Base-by-base conservation (phyloP, 176 grass and related monocot genomes). In the Alloteropsis semialata region DNA sequence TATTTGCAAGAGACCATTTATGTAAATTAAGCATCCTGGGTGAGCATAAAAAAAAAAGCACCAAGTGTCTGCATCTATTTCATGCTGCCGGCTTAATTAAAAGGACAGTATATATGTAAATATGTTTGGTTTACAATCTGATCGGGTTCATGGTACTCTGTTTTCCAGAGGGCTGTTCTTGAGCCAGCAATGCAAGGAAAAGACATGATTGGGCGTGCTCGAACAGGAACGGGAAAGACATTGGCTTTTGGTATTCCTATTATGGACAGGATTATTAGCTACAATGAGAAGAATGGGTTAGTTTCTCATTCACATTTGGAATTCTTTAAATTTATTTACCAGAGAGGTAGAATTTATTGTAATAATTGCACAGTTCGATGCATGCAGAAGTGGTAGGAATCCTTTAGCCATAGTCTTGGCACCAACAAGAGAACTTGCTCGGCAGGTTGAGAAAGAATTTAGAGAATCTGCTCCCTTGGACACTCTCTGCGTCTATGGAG, bases 171-270 rank as follows among this genome's bases (percentile, higher is more conserved):
- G 38, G 96, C 92, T 84, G 96, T 98, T 69, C 88, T 98, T 82
- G 96, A 98, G 76, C 96, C 91, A 55, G 96, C 96, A 83, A 98
- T 98, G 96, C 87, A 95, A 98, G 92, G 92, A 62, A 88, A 65
- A 77, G 92, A 98, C 58, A 93, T 98, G 96, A 98, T 95, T 85
- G 91, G 92, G 4, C 92, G 92, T 84, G 96, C 92, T 72, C 90
- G 71, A 88, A 98, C 96, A 28, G 96, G 92, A 39, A 98, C 96
- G 0, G 96, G 96, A 6, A 98, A 98, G 65, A 98, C 96, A 12
- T 90, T 98, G 81, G 96, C 96, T 82, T 98, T 98, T 93, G 96
- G 96, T 54, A 93, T 98, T 88, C 96, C 96, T 72, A 95, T 95
- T 43, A 91, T 98, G 72, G 92, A 95, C 86, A 95, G 77, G 59